These are phyloP conservation scores for Colletotrichum musicola DNA, from an alignment of 2,329 filamentous ascomycete genomes.

Conservation along the genomic window DNA sequence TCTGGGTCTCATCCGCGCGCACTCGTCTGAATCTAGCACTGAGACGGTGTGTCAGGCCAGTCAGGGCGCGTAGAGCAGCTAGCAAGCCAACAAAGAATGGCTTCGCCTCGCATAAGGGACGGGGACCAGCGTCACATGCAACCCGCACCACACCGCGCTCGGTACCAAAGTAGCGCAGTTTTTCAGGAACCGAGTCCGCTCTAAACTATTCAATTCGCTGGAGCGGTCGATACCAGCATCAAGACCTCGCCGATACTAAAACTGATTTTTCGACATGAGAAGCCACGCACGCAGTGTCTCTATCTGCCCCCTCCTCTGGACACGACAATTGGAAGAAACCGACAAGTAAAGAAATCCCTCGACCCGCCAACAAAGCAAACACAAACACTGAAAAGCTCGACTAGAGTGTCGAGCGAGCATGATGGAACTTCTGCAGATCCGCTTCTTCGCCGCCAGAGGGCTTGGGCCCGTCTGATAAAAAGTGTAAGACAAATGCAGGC, in stretches of 20 bases:
- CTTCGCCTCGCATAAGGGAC: not conserved
- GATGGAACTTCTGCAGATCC: constrained; percentile 17
- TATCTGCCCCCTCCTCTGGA: constrained; percentile 25
- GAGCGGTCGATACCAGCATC: constrained; percentile 35
- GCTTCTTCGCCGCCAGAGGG: constrained; percentile 21
- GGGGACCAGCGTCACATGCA: constrained; percentile 13
- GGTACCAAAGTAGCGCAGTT: not conserved
- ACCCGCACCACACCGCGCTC: not conserved
- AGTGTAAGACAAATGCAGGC: constrained; percentile 26
- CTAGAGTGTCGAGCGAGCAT: constrained; percentile 6
- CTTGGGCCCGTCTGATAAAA: constrained; percentile 32
- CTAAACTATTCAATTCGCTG: constrained; percentile 39
- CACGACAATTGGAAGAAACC: constrained; percentile 30
- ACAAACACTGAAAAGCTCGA: constrained; percentile 27
- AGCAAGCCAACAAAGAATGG: constrained; percentile 2
- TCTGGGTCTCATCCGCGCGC: not conserved
- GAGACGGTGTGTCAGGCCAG: constrained; percentile 27
- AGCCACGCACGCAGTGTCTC: constrained; percentile 20
- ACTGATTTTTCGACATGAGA: constrained; percentile 25
- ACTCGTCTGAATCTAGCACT: constrained; percentile 17
- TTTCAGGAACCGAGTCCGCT: not conserved
- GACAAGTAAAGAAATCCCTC: constrained; percentile 31
- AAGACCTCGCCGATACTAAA: constrained; percentile 36
- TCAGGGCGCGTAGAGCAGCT: constrained; percentile 9
- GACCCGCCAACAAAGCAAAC: constrained; percentile 34